Evolutionary conservation across 108 stramenopile genomes (phyloP), one percentile per base, ranked within the genome.

Genomic region (Pseudonitzschia multiseries): DNA sequence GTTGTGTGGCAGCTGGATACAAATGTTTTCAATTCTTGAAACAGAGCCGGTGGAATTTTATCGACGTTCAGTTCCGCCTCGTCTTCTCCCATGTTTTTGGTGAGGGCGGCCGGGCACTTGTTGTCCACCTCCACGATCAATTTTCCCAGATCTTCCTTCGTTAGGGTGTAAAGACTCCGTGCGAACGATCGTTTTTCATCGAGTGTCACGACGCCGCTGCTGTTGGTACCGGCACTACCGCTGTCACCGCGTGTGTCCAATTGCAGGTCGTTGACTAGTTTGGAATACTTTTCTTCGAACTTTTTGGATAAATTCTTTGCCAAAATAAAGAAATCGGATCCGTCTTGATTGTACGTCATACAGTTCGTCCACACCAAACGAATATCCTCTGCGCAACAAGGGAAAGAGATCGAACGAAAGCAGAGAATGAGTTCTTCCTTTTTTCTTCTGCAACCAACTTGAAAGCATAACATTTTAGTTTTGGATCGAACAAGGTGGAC

Each of bases 41-140:
- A 96, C 26, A 89, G 75, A 33, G 78, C 71, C 12, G 93, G 73
- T n/a, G 79, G 78, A 28, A 98, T 83, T 46, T 82, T 84, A 84
- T 98, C 98, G 10, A 98, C 84, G 79, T 98, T 97, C 57, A 98
- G 74, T 78, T 97, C 96, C 29, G 96, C 88, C 82, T 96, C 95
- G 80, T 94, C 96, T 78, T 95, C 91, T 9, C 83, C 82, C 42
- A 82, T 72, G 76, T 91, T 94, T 79, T 94, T 93, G 42, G 77
- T 77, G 53, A 98, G 61, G 14, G 96, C 94, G 46, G 81, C 77
- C 40, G 96, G 98, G 82, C 93, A 95, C 69, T 89, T 93, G 26
- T 77, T 74, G 72, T 98, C 96, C 32, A 98, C 78, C 73, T 94
- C 93, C 21, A 90, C 87, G 31, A 98, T 86, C 50, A 97, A 79